Conservation (phyloP, 2,329 filamentous ascomycete genomes). For the Phaeomoniella chlamydospora region DNA sequence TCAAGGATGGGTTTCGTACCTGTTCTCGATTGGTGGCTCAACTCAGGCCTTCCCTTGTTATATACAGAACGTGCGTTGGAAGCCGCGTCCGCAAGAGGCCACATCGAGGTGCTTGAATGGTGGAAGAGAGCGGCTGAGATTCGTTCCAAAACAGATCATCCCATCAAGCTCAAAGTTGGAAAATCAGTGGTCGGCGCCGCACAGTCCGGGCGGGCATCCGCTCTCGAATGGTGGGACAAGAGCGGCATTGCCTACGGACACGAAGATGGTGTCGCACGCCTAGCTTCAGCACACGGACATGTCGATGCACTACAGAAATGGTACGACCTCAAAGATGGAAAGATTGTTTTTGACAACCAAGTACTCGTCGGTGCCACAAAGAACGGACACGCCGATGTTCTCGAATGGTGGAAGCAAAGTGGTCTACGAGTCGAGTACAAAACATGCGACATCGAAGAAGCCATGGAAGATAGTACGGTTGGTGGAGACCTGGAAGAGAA, state of each 20-base stretch:
- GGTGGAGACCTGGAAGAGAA: conserved; percentile 51
- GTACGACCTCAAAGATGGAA: conserved; percentile 59
- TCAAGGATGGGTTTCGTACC: conserved; percentile 73
- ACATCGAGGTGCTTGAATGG: conserved; percentile 81
- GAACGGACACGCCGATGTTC: conserved; percentile 66
- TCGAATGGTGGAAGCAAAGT: conserved; percentile 71
- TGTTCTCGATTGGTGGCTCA: conserved; percentile 84
- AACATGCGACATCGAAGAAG: conserved; percentile 90
- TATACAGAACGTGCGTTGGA: conserved; percentile 83
- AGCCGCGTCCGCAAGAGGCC: conserved; percentile 70
- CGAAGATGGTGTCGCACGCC: conserved; percentile 67
- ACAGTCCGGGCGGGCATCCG: conserved; percentile 63
- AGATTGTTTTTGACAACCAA: conserved; percentile 69
- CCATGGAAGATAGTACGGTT: conserved; percentile 69
- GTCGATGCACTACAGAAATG: conserved; percentile 73
- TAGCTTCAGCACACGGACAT: conserved; percentile 73
- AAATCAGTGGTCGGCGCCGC: conserved; percentile 73
- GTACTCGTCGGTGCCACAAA: conserved; percentile 78
- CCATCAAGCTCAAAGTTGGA: conserved; percentile 57
- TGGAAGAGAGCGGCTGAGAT: conserved; percentile 58
- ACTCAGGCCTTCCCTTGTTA: conserved; percentile 62
- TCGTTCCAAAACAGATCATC: conserved; percentile 34
- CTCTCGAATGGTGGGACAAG: conserved; percentile 77
- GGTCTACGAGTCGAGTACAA: conserved; percentile 76
- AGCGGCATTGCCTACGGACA: conserved; percentile 68